Percentiles rank a stretch among this genome's conserved stretches.
Evolutionary conservation across 192 early-diverging fungal genomes (phyloP).

Genomic region (Diversispora eburnea): DNA sequence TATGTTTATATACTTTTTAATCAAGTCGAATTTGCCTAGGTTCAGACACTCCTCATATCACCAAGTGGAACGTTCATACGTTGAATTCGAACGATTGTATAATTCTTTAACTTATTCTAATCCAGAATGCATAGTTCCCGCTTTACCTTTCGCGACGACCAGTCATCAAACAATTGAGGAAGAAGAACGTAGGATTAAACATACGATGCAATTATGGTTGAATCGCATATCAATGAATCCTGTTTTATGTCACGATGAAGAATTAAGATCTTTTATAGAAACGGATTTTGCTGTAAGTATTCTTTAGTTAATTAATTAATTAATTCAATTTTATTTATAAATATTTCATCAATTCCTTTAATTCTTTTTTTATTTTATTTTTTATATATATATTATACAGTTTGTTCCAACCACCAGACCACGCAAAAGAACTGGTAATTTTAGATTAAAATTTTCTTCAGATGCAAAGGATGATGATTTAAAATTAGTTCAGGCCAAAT

Average conservation of each 20-base stretch:
- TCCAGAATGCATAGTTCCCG: constrained; percentile 43
- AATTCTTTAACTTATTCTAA: constrained; percentile 38
- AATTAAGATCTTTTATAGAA: constrained; percentile 45
- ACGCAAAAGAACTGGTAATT: constrained; percentile 30
- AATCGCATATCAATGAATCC: constrained; percentile 39
- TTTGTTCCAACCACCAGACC: constrained; percentile 40
- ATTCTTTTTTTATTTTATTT: too few relatives aligned
- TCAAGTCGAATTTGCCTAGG: constrained; percentile 41
- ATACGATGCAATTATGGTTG: constrained; percentile 38
- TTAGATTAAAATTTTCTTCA: constrained; percentile 13
- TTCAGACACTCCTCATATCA: constrained; percentile 39
- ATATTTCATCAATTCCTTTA: too few relatives aligned
- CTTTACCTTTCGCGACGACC: constrained; percentile 36
- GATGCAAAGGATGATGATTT: constrained; percentile 11
- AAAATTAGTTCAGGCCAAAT: constrained; percentile 10
- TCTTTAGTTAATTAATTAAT: neutral
- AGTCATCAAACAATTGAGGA: constrained; percentile 35
- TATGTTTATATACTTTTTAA: neutral
- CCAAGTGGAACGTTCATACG: constrained; percentile 37
- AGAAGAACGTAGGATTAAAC: constrained; percentile 27
- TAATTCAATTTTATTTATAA: neutral
- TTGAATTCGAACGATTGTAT: constrained; percentile 41
- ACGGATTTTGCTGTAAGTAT: constrained; percentile 40
- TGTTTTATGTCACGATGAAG: constrained; percentile 40
- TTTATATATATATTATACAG: neutral